Evolutionary conservation across 2,329 filamentous ascomycete species (phyloP).

Genomic region (Xylariales sp.): DNA sequence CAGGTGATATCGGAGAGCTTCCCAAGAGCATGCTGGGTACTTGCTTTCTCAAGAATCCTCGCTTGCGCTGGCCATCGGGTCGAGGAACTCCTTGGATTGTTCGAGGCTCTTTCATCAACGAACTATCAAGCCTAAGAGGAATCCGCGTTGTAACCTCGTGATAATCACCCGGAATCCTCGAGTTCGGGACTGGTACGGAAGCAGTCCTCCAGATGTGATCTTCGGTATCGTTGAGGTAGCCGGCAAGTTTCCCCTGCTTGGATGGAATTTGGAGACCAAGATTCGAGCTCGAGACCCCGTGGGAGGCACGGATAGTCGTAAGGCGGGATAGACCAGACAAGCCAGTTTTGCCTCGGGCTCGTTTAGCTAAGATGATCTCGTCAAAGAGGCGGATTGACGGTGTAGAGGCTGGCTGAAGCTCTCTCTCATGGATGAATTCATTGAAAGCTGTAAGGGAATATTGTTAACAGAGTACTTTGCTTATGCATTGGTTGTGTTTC

Average conservation of each 20-base stretch:
- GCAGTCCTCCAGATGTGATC: constrained; percentile 78
- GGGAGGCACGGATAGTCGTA: constrained; percentile 54
- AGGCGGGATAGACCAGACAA: constrained; percentile 61
- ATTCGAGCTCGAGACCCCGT: constrained; percentile 41
- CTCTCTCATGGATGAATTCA: constrained; percentile 80
- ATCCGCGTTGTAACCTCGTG: constrained; percentile 57
- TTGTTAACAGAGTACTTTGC: neutral
- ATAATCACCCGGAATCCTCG: constrained; percentile 61
- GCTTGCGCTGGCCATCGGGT: constrained; percentile 45
- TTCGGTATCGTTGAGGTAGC: constrained; percentile 66
- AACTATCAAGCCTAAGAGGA: constrained; percentile 78
- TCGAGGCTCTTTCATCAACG: constrained; percentile 87
- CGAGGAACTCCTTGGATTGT: constrained; percentile 84
- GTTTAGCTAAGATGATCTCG: constrained; percentile 78
- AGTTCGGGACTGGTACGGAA: constrained; percentile 54
- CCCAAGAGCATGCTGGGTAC: constrained; percentile 36
- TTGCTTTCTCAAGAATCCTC: constrained; percentile 51
- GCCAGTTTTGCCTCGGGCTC: constrained; percentile 58
- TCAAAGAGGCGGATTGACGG: constrained; percentile 73
- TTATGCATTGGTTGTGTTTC: no score
- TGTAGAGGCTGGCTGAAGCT: constrained; percentile 58
- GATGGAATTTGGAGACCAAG: constrained; percentile 30
- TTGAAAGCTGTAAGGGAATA: constrained; percentile 55
- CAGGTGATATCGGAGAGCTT: constrained; percentile 19
- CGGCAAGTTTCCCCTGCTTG: constrained; percentile 37